phyloP scores from a whole-genome alignment of 148 eudicot genomes.

The Persicaria maculosa region DNA sequence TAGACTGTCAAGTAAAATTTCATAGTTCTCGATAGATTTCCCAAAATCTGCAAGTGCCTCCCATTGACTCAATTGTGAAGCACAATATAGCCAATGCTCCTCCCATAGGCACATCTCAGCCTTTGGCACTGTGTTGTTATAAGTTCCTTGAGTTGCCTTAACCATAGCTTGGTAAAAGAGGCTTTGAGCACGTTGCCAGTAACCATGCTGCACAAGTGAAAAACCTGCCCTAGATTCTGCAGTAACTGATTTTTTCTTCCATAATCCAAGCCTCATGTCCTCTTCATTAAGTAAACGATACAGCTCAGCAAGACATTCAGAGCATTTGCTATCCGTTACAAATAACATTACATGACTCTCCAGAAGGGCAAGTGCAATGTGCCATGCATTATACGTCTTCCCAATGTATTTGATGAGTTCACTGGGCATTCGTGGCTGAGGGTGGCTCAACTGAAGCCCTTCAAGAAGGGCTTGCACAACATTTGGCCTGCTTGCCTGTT shows the following conservation, averaged over 20 bases:
- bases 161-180: slow-evolving; percentile 97
- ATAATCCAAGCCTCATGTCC: slow-evolving; percentile 97
- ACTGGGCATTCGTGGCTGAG: slow-evolving; percentile 99
- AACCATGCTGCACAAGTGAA: slow-evolving; percentile 97
- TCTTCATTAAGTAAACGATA: slow-evolving; percentile 96
- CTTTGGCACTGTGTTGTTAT: slow-evolving; percentile 90
- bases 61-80: slow-evolving; percentile 97
- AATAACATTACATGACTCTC: slow-evolving; percentile 99
- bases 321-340: slow-evolving; percentile 79
- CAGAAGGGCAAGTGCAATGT: slow-evolving; percentile 82
- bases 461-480: slow-evolving; percentile 97
- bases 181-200: slow-evolving; percentile 96
- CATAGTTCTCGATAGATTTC: slow-evolving; percentile 84
- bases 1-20: slow-evolving; percentile 78
- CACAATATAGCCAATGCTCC: slow-evolving; percentile 96
- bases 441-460: slow-evolving; percentile 98
- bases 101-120: slow-evolving; percentile 99
- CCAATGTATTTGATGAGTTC: slow-evolving; percentile 96
- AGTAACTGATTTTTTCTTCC: slow-evolving; percentile 89
- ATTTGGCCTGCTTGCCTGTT: slow-evolving; percentile 83
- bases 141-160: slow-evolving; percentile 97
- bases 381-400: slow-evolving; percentile 98
- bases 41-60: slow-evolving; percentile 91
- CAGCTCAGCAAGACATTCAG: slow-evolving; percentile 97
- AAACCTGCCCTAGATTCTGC: slow-evolving; percentile 96